Percentiles rank a stretch among this genome's conserved stretches.
These are phyloP conservation scores for Chlorophyllum brunneum DNA, from an alignment of 768 basidiomycete species.

Conservation along the genomic window DNA sequence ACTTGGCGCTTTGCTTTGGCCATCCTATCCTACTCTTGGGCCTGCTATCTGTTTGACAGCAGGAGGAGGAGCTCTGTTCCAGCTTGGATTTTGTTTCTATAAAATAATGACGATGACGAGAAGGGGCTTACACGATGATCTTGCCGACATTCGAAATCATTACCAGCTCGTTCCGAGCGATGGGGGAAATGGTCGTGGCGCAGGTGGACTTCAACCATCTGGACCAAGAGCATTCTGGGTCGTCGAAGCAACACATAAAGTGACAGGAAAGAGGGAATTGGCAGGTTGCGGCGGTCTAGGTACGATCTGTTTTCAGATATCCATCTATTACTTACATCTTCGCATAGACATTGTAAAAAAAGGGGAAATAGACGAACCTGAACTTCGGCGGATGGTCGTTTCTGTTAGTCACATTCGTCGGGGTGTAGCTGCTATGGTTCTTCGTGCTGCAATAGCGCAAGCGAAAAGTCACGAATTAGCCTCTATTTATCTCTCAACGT, in stretches of 20 bases:
- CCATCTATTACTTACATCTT: too few species aligned
- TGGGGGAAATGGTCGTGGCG: background rate
- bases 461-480: conserved; percentile 10
- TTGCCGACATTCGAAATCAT: background rate
- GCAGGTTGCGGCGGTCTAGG: conserved; percentile 3
- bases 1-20: background rate
- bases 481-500: conserved; percentile 17
- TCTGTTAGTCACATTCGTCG: conserved; percentile 16
- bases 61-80: background rate
- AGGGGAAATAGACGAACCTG: background rate
- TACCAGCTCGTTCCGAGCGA: background rate
- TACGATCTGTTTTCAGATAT: too few species aligned
- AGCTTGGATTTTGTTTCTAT: background rate
- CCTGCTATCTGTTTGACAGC: background rate
- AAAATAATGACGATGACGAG: background rate
- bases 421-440: conserved; percentile 16
- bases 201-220: background rate
- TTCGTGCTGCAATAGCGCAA: conserved; percentile 14
- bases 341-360: background rate
- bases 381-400: conserved; percentile 22
- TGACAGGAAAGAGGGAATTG: background rate
- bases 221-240: conserved; percentile 3
- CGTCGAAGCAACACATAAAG: background rate
- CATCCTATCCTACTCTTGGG: background rate
- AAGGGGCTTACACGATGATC: background rate